Evolutionary conservation across 768 basidiomycete species (phyloP), one percentile per base, ranked within the genome.

Genomic region (Hydnum rufescens): DNA sequence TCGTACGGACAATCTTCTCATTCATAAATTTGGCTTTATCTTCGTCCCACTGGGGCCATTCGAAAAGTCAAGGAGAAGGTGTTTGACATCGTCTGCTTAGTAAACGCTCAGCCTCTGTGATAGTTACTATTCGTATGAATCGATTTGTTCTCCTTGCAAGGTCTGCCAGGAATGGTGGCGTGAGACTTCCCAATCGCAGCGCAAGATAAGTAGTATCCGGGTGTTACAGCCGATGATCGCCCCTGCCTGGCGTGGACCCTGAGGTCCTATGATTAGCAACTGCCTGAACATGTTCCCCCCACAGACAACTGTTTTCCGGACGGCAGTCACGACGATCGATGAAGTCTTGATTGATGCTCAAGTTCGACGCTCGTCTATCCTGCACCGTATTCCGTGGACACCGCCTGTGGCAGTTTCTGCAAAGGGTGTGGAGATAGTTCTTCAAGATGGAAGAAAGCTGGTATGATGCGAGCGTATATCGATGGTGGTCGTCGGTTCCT

Each of bases 341-440:
- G 8, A 8, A 8, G 19, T 39, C 8, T 39, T 8, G 19, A 39
- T 8, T 39, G 34, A 19, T 39, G 34, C 34, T 19, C 8, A 39
- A 39, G 8, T 8, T 39, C 34, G 8, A 8, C 19, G 19, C 8
- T 57, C 62, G 5, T 63, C 67, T 16, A 77, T 82, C 54, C 67
- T 82, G 6, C 77, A 79, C 59, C 68, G 86, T 51, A 84, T 79
- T 8, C 77, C 82, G 0, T 84, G 79, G 79, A 70, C 61, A 28
- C 82, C 79, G 5, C 82, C 81, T 13, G 67, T 86, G 8, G 85
- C 82, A 3, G 68, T 73, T 16, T 64, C 70, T 8, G 81, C 53
- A 3, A 52, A 57, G 49, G 59, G 59, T 19, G 23, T 31, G 23
- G 4, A 32, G 48, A 49, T 52, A 6, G n/a, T 8, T 6, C 28